Evolutionary conservation across 108 stramenopile species (phyloP).

Genomic region (Cyclotella atomus): DNA sequence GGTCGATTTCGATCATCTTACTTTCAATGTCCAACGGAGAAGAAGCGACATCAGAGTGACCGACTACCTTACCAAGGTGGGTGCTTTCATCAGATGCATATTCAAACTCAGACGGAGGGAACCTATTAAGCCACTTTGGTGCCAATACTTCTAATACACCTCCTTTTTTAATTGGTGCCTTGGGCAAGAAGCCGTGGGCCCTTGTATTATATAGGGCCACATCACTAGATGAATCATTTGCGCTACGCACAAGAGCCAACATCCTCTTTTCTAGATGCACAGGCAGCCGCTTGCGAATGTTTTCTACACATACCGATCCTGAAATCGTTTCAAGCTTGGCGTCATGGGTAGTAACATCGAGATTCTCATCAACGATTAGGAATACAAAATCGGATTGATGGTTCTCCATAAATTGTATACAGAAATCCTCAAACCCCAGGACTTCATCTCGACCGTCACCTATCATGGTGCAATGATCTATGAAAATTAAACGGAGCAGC

Average conservation of each 20-base stretch:
- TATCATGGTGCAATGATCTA: slow-evolving; percentile 25
- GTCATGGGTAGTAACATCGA: slow-evolving; percentile 55
- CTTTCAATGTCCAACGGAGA: slow-evolving; percentile 10
- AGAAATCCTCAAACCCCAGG: slow-evolving; percentile 52
- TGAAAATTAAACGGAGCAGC: slow-evolving; percentile 7
- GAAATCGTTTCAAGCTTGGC: slow-evolving; percentile 58
- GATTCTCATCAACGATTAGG: slow-evolving; percentile 72
- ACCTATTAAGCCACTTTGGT: slow-evolving; percentile 60
- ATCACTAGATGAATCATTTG: slow-evolving; percentile 72
- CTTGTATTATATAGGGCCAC: slow-evolving; percentile 63
- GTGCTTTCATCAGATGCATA: slow-evolving; percentile 13
- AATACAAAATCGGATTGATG: slow-evolving; percentile 54
- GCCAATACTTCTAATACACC: slow-evolving; percentile 57
- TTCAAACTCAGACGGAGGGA: slow-evolving; percentile 15
- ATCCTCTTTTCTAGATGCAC: slow-evolving; percentile 34
- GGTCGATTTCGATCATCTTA: slow-evolving; percentile 2
- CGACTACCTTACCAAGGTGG: neutral
- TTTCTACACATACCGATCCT: slow-evolving; percentile 56
- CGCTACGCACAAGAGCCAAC: slow-evolving; percentile 57
- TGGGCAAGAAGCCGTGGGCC: slow-evolving; percentile 71
- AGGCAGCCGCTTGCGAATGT: slow-evolving; percentile 30
- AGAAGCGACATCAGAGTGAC: slow-evolving; percentile 1
- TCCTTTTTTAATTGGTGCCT: slow-evolving; percentile 64
- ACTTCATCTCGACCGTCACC: slow-evolving; percentile 54
- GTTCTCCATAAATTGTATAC: slow-evolving; percentile 42